These are phyloP conservation scores for Lactarius vividus DNA, from an alignment of 768 basidiomycete species.

Conservation along the genomic window DNA sequence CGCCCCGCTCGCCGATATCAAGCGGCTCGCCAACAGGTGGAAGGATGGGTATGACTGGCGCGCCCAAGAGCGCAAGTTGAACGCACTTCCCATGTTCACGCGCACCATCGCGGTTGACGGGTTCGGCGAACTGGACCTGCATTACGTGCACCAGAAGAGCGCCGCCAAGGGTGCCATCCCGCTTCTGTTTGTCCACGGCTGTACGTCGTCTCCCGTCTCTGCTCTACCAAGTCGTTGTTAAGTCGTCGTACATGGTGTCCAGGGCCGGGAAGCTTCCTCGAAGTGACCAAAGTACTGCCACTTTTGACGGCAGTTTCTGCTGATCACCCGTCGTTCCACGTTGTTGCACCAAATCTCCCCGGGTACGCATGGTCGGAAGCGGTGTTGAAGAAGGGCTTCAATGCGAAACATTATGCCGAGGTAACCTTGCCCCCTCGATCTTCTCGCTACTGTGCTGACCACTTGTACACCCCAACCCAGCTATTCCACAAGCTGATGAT, in stretches of 20 bases:
- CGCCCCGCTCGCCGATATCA: slow-evolving; percentile 24
- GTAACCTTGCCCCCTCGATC: slow-evolving; percentile 2
- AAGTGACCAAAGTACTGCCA: no score
- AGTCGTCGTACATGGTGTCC: background rate
- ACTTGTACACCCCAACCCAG: slow-evolving; percentile 24
- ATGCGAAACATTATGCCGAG: slow-evolving; percentile 28
- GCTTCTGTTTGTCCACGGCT: slow-evolving; percentile 56
- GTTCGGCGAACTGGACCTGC: no score
- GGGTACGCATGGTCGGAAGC: no score
- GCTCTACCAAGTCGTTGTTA: background rate
- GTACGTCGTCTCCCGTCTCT: slow-evolving; percentile 31
- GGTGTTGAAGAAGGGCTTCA: no score
- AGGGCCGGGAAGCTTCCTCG: slow-evolving; percentile 42
- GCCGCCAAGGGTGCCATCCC: slow-evolving; percentile 38
- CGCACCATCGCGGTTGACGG: no score
- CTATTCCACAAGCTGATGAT: slow-evolving; percentile 10
- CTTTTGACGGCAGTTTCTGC: no score
- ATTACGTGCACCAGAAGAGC: slow-evolving; percentile 31
- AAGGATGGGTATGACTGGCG: no score
- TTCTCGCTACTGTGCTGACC: background rate
- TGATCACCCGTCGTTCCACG: no score
- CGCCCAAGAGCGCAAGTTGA: no score
- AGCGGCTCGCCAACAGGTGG: slow-evolving; percentile 2
- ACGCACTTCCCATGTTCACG: no score
- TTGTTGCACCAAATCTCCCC: slow-evolving; percentile 34